Evolutionary conservation across 2,329 filamentous ascomycete species (phyloP).

Genomic region (Talaromyces sp.): DNA sequence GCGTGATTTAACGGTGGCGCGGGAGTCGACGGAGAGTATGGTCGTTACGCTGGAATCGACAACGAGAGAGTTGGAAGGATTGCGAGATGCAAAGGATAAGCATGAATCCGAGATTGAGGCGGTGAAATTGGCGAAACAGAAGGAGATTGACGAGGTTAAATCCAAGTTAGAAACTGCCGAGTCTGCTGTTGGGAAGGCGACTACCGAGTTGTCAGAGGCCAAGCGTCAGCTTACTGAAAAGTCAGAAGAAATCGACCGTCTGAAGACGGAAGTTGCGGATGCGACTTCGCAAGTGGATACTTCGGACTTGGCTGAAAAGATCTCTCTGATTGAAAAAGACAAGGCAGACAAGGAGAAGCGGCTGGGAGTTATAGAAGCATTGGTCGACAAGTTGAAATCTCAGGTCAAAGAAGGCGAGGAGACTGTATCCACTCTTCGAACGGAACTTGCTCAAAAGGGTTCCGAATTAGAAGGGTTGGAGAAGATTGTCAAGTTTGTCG

Average conservation of each 20-base stretch:
- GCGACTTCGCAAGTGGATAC: conserved; percentile 24
- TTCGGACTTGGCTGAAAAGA: conserved; percentile 30
- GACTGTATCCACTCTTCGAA: conserved; percentile 47
- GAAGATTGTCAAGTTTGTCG: conserved; percentile 41
- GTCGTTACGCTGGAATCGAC: conserved; percentile 65
- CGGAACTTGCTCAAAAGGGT: conserved; percentile 42
- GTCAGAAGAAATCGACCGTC: conserved; percentile 38
- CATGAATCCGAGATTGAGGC: conserved; percentile 49
- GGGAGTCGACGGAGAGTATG: conserved; percentile 68
- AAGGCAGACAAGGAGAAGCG: conserved; percentile 51
- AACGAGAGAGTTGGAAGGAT: conserved; percentile 60
- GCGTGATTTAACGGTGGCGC: conserved; percentile 67
- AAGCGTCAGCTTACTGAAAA: conserved; percentile 43
- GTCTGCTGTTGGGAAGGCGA: conserved; percentile 31
- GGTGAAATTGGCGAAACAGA: conserved; percentile 42
- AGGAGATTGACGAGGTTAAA: conserved; percentile 45
- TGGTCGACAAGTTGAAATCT: conserved; percentile 55
- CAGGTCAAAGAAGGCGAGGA: conserved; percentile 56
- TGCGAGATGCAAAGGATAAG: conserved; percentile 54
- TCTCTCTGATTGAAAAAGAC: conserved; percentile 38
- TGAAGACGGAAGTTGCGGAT: conserved; percentile 33
- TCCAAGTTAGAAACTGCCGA: conserved; percentile 36
- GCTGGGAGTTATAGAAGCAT: conserved; percentile 53
- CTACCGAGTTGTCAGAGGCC: conserved; percentile 34
- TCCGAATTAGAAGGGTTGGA: conserved; percentile 35